Percentiles rank a stretch among this genome's conserved stretches.
Evolutionary conservation across 2,329 filamentous ascomycete species (phyloP).

Genomic region (Calonectria pseudoturangicola): DNA sequence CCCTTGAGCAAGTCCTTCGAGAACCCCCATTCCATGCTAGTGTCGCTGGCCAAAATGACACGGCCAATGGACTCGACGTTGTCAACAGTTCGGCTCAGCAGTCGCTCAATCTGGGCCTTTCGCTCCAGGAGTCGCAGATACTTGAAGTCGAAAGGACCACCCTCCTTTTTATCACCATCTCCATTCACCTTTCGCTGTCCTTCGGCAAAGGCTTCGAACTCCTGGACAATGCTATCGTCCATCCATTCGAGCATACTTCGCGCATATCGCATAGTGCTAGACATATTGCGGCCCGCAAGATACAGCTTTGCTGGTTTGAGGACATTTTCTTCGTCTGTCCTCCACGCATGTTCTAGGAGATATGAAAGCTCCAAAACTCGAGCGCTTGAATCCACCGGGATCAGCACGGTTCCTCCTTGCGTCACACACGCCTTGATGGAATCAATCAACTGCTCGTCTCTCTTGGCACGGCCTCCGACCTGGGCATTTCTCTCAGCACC

Average conservation of each 20-base stretch:
- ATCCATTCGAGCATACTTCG: slow-evolving; percentile 99
- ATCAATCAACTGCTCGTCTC: slow-evolving; percentile 89
- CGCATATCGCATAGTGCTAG: slow-evolving; percentile 92
- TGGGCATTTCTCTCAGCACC: slow-evolving; percentile 84
- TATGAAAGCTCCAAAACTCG: slow-evolving; percentile 94
- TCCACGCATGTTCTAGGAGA: slow-evolving; percentile 93
- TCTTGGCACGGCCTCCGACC: slow-evolving; percentile 83
- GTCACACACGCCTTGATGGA: slow-evolving; percentile 87
- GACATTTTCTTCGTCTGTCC: slow-evolving; percentile 75
- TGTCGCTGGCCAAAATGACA: slow-evolving; percentile 94
- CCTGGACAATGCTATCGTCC: slow-evolving; percentile 94
- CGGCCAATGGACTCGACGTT: slow-evolving; percentile 70
- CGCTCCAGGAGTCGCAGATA: slow-evolving; percentile 89
- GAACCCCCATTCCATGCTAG: slow-evolving; percentile 95
- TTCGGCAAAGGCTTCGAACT: slow-evolving; percentile 85
- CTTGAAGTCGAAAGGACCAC: slow-evolving; percentile 91
- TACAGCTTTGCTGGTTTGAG: slow-evolving; percentile 79
- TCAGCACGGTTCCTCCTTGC: slow-evolving; percentile 91
- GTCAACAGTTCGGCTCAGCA: slow-evolving; percentile 70
- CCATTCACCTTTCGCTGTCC: slow-evolving; percentile 67
- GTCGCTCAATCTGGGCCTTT: slow-evolving; percentile 84
- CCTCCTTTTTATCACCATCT: slow-evolving; percentile 71
- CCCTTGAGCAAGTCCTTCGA: slow-evolving; percentile 86
- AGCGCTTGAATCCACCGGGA: slow-evolving; percentile 97
- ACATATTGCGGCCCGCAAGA: slow-evolving; percentile 89